Evolutionary conservation across 2,329 filamentous ascomycete species (phyloP).

Genomic region (Camptophora hylomeconis): DNA sequence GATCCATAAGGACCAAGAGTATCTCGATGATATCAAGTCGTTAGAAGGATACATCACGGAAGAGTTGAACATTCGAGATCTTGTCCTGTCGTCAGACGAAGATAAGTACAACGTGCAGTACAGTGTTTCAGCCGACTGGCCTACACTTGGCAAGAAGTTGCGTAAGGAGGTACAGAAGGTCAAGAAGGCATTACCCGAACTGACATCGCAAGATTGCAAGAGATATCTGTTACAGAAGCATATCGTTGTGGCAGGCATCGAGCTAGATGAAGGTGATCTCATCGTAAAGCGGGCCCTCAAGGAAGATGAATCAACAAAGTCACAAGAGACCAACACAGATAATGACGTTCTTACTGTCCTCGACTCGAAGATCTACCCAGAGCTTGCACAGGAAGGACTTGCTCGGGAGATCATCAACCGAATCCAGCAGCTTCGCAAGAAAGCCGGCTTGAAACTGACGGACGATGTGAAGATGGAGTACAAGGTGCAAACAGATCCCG

Average conservation of each 20-base stretch:
- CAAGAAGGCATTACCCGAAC: constrained; percentile 71
- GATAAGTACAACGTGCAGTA: constrained; percentile 86
- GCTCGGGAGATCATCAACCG: constrained; percentile 87
- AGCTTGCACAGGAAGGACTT: constrained; percentile 76
- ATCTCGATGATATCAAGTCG: constrained; percentile 74
- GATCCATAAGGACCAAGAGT: constrained; percentile 70
- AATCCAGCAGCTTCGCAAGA: constrained; percentile 85
- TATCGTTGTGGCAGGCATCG: constrained; percentile 76
- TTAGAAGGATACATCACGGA: constrained; percentile 81
- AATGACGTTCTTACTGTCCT: constrained; percentile 83
- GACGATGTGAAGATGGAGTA: constrained; percentile 97
- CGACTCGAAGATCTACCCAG: constrained; percentile 69
- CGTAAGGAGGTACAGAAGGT: constrained; percentile 89
- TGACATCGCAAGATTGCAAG: constrained; percentile 72
- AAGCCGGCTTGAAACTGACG: constrained; percentile 76
- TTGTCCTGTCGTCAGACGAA: constrained; percentile 76
- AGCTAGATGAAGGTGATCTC: constrained; percentile 68
- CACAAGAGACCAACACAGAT: constrained; percentile 77
- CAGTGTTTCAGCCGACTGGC: constrained; percentile 82
- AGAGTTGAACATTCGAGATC: constrained; percentile 78
- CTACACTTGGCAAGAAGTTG: constrained; percentile 87
- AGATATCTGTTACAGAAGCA: constrained; percentile 59
- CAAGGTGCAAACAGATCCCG: constrained; percentile 63
- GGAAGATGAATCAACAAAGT: constrained; percentile 56
- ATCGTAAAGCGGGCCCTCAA: constrained; percentile 68